Percentiles rank a stretch among this genome's conserved stretches.
Conservation (phyloP, 805 yeast species). For the Sungouiella blattae region DNA sequence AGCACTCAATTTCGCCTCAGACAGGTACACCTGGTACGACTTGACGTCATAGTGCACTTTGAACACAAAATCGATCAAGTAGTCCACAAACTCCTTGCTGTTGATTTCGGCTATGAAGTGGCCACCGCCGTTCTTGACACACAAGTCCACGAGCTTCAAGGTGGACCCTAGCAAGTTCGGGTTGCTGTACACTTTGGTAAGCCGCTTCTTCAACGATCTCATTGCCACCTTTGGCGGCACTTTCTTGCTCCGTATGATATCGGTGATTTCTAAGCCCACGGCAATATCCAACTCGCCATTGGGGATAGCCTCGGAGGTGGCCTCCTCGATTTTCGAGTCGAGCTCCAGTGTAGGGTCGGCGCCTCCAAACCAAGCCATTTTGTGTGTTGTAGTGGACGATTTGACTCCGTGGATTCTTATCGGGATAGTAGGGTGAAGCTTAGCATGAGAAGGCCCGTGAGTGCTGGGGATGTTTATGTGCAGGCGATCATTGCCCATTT, state of each 20-base stretch:
- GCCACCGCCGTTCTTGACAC: constrained; percentile 89
- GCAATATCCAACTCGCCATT: constrained; percentile 81
- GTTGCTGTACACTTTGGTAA: constrained; percentile 55
- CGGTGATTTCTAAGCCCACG: constrained; percentile 78
- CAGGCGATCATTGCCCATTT: too few relatives aligned
- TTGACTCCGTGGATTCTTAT: too few relatives aligned
- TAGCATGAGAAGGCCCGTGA: too few relatives aligned
- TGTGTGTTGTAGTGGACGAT: constrained; percentile 1
- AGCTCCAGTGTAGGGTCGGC: constrained; percentile 36
- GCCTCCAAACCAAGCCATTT: constrained; percentile 54
- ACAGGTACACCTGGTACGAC: constrained; percentile 16
- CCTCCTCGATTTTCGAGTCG: constrained; percentile 65
- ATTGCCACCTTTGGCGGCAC: constrained; percentile 78
- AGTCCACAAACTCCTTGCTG: constrained; percentile 82
- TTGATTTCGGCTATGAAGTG: constrained; percentile 79
- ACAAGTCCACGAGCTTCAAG: constrained; percentile 74
- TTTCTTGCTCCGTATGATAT: constrained; percentile 76
- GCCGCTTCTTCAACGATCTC: constrained; percentile 75
- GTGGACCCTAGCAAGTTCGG: constrained; percentile 79
- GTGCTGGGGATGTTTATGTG: too few relatives aligned
- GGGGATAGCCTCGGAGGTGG: constrained; percentile 88
- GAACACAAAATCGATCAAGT: constrained; percentile 50
- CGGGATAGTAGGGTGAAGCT: too few relatives aligned
- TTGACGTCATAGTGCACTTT: constrained; percentile 36
- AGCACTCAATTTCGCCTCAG: constrained; percentile 38